Base-by-base conservation (phyloP, 2,329 filamentous ascomycete species). In the Fusarium continuum region DNA sequence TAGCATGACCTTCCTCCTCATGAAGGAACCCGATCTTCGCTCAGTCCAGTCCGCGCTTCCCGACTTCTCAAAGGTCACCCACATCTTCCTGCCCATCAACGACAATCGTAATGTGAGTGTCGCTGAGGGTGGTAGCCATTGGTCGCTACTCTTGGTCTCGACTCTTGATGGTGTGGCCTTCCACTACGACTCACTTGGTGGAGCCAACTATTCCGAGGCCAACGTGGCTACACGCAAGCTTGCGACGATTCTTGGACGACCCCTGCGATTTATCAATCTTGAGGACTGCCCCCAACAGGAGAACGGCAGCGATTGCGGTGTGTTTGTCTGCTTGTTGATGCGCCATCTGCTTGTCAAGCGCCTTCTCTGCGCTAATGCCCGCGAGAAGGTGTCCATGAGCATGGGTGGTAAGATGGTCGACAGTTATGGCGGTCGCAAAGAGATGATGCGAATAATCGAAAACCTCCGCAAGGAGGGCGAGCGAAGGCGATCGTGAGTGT, bases 301-400 rank as follows among this genome's bases (percentile, higher is more conserved):
- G 68, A 98, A 98, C 68, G 88, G 91, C 22, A 94, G 87, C 73
- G 95, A 99, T 77, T 99, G 95, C 70, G 95, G 95, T 16, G 92
- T 99, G 1, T 98, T 93, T 75, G 95, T 99, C 4, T 98, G 95
- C 76, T 85, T 98, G 65, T 85, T 94, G 61, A 99, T 99, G 93
- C 88, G 93, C 43, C 91, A 97, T 77, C 79, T 99, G n/a, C 83
- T 99, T 16, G 82, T 97, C 45, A 93, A 93, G 77, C 83, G 91
- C 54, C 82, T 99, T 20, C 80, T 99, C 55, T 86, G 85, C 66
- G 92, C 91, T 8, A 90, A 92, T 72, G 88, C 91, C 4, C 86
- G 87, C 61, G 88, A 94, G 75, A 97, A 96, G 78, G 90, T 98
- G 11, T 93, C 88, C 61, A 98, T 99, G 95, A 95, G 91, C 72